Evolutionary conservation across 75 land plant species (phyloP).

Genomic region (Cupressus sempervirens): DNA sequence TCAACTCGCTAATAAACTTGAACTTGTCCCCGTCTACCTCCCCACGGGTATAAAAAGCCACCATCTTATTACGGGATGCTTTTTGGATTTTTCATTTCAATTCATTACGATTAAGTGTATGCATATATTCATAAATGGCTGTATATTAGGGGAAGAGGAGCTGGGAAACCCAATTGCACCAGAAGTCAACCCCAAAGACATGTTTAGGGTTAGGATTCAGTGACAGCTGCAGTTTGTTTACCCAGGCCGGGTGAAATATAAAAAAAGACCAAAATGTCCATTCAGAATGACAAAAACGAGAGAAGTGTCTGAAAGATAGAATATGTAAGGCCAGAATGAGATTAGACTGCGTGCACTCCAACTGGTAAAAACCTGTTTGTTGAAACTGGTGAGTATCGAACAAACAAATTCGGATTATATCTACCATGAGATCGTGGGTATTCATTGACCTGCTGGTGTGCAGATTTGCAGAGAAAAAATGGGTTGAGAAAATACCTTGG

Average conservation of each 20-base stretch:
- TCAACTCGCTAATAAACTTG: not conserved
- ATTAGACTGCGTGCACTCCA: not conserved
- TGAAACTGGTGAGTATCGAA: not conserved
- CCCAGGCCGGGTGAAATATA: not conserved
- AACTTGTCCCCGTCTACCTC: not conserved
- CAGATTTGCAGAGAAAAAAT: not conserved
- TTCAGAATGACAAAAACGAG: not conserved
- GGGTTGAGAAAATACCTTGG: not conserved
- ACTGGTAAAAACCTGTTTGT: not conserved
- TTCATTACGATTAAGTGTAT: too few species aligned
- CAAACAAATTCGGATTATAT: not conserved
- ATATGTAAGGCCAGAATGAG: not conserved
- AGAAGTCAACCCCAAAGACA: not conserved
- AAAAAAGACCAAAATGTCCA: too few species aligned
- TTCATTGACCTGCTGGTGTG: not conserved
- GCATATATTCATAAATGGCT: not conserved
- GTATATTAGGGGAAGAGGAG: too few species aligned
- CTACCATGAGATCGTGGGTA: not conserved
- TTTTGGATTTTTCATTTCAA: too few species aligned
- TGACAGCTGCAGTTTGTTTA: not conserved
- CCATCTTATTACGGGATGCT: not conserved
- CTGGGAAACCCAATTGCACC: not conserved
- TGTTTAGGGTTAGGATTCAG: not conserved
- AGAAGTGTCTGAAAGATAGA: not conserved
- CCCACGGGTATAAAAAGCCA: not conserved